Evolutionary conservation across 371 early-diverging fungal species (phyloP), one percentile per base, ranked within the genome.

Genomic region (Catenaria anguillulae): DNA sequence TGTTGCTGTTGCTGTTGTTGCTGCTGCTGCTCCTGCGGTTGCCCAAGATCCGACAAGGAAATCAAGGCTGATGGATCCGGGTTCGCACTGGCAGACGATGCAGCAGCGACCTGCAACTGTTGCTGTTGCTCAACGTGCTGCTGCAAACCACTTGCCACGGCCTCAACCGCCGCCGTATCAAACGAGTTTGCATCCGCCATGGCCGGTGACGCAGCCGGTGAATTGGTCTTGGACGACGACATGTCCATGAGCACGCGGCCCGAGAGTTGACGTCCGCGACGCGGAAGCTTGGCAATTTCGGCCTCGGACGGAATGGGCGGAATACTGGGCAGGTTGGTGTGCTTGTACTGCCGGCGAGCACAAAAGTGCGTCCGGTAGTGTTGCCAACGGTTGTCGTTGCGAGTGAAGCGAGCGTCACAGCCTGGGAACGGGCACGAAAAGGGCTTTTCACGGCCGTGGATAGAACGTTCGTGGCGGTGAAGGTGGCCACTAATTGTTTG

Each of bases 361-460:
- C 29, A 26, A 29, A 50, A 50, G 17, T 50, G 52, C 29, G 52
- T 50, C 19, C 45, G 45, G 45, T 43, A 43, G 17, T 43, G 45
- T 43, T 31, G 4, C 52, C 26, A 31, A 19, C 29, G n/a, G 8
- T n/a, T 26, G 2, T 88, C 88, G 12, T 84, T 84, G 34, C 88
- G 79, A 61, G 85, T 81, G 63, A 88, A 88, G 5, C 78, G 73
- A 65, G 84, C 84, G 29, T 79, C 77, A 64, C 88, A 88, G 12
- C 78, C 79, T 36, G 74, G 74, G 35, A 76, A 77, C 50, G 74
- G 77, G 63, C 88, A 88, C n/a, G 77, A 75, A 70, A 79, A 84
- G 36, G 88, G 77, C 60, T 65, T 71, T 60, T 76, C 75, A n/a
- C 73, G 73, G 6, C 72, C 73, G 48, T 76, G 75, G 31, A 73